Base-by-base conservation (phyloP, 2,329 filamentous ascomycete species). In the Ophiostoma ulmi region DNA sequence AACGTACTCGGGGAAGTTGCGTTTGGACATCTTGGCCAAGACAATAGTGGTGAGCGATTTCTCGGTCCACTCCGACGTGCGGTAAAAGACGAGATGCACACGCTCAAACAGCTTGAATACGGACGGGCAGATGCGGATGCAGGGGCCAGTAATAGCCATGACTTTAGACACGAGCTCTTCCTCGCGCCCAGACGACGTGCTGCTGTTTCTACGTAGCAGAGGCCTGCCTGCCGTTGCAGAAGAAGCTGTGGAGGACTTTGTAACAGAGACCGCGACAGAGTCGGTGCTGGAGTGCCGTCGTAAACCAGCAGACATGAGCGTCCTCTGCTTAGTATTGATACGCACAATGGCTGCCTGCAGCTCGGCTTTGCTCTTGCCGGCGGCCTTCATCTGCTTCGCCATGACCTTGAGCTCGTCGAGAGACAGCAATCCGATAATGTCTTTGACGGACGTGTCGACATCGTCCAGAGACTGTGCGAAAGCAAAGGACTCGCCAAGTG, bases 1-100 rank as follows among this genome's bases (percentile, higher is more conserved):
- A 31, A 98, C 87, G 76, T 97, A 99, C 3, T 90, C 84, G 0
- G 94, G 94, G 74, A 97, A 99, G 77, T 94, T 95, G 48, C 92
- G 86, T 63, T 89, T 87, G 1, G 94, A 92, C 71, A 97, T 97
- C 74, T 94, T 94, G 8, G 95, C 92, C 5, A 99, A 85, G 64
- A 99, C 97, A 70, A 98, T 94, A 0, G 94, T 94, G 1, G 93
- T 98, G 17, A 99, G 82, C 1, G 94, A 97, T 78, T 97, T 98
- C 76, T 98, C 94, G 0, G 94, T 97, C 95, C 95, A 99, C 78
- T 97, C 92, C 0, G 93, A 96, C 11, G 94, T 97, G 72, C 94
- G 87, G 79, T 98, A 98, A 78, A 97, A 99, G 38, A 99, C 93
- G 2, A 99, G 82, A 80, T 98, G 95, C 0, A 98, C 93, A 36